Conservation (phyloP, 169 alveolate species). For the Besnoitia besnoiti region DNA sequence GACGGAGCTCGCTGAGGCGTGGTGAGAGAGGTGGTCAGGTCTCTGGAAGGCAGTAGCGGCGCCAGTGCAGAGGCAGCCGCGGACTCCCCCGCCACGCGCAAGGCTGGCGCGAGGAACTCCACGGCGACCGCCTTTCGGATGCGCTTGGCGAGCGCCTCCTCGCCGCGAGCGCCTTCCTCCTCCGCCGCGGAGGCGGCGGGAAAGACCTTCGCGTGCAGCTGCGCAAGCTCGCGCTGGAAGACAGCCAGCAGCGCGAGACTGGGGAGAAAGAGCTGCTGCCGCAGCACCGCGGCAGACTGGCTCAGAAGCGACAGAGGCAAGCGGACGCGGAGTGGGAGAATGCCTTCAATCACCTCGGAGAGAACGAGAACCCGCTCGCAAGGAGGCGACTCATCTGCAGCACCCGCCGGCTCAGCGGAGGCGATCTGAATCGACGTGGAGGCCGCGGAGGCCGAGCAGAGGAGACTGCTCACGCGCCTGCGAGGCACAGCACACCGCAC, state of each 20-base stretch:
- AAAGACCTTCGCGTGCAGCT: not conserved
- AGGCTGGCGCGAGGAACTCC: not conserved
- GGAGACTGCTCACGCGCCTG: not conserved
- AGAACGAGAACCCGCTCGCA: not conserved
- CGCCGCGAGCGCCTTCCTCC: not conserved
- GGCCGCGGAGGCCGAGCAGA: not conserved
- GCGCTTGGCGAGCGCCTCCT: not conserved
- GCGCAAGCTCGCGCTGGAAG: not conserved
- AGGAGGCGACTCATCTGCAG: no score
- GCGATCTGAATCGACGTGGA: not conserved
- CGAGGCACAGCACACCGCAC: not conserved
- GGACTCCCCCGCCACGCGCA: no score
- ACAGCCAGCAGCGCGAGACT: not conserved
- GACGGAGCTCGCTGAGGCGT: not conserved
- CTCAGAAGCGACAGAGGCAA: not conserved
- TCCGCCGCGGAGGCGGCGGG: not conserved
- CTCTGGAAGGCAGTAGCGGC: no score
- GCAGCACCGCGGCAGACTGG: not conserved
- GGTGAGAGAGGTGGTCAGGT: not conserved
- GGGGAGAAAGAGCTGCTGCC: constrained; percentile 7
- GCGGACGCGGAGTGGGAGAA: not conserved
- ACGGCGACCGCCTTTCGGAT: not conserved
- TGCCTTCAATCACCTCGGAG: not conserved
- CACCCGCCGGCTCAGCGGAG: not conserved
- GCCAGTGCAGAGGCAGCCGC: no score